phyloP scores from a whole-genome alignment of 106 monocot genomes.

The Acorus calamus region DNA sequence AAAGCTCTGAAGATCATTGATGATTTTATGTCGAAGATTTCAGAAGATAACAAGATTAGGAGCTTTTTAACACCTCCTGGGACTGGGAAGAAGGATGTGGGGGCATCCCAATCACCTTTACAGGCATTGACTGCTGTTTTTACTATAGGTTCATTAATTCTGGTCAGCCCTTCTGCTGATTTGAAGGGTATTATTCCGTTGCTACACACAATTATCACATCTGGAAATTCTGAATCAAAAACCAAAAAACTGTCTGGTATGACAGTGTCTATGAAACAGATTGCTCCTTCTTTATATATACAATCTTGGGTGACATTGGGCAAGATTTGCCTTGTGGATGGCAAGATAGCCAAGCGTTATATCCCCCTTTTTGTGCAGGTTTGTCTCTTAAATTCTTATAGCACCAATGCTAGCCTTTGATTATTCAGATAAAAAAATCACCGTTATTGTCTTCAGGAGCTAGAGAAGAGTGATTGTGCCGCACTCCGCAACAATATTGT shows the following conservation, averaged over 20 bases:
- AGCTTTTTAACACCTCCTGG: slow-evolving; percentile 40
- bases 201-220: slow-evolving; percentile 72
- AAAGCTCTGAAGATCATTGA: slow-evolving; percentile 53
- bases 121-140: slow-evolving; percentile 69
- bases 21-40: slow-evolving; percentile 36
- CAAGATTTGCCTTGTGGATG: slow-evolving; percentile 88
- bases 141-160: slow-evolving; percentile 68
- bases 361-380: slow-evolving; percentile 97
- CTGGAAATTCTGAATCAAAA: slow-evolving; percentile 38
- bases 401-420: slow-evolving; percentile 2
- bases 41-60: slow-evolving; percentile 19
- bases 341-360: slow-evolving; percentile 76
- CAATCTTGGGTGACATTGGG: slow-evolving; percentile 96
- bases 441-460: slow-evolving; percentile 49
- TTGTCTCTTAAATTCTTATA: slow-evolving; percentile 9
- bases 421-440: neutral
- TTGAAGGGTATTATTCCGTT: slow-evolving; percentile 51
- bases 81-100: slow-evolving; percentile 25
- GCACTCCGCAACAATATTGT: slow-evolving; percentile 83
- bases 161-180: slow-evolving; percentile 64
- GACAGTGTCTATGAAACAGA: slow-evolving; percentile 41
- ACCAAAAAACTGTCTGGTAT: slow-evolving; percentile 38
- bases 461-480: slow-evolving; percentile 78
- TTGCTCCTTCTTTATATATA: slow-evolving; percentile 56
- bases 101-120: slow-evolving; percentile 19